Percentiles rank a stretch among this genome's conserved stretches.
Evolutionary conservation across 495 filamentous ascomycete genomes (phyloP).

Genomic region (Xylaria longipes): DNA sequence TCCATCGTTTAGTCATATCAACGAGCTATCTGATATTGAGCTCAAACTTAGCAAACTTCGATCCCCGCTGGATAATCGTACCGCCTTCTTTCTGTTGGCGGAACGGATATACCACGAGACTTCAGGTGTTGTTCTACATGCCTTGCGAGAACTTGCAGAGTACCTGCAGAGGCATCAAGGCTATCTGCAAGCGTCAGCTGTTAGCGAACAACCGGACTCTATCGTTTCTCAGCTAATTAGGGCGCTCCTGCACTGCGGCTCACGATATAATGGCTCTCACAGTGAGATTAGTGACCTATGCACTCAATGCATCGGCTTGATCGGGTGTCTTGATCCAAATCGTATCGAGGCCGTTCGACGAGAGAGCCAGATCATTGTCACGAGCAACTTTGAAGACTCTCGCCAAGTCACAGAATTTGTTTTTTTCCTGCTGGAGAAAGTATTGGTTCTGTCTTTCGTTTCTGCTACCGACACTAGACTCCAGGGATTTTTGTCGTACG

Average conservation of each 20-base stretch:
- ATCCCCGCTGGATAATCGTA: conserved; percentile 58
- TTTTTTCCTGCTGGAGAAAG: conserved; percentile 80
- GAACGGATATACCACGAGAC: conserved; percentile 82
- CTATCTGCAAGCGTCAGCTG: conserved; percentile 80
- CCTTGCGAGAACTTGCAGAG: conserved; percentile 73
- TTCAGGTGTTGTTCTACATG: conserved; percentile 77
- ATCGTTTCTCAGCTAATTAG: conserved; percentile 74
- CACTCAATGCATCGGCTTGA: conserved; percentile 79
- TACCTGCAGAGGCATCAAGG: conserved; percentile 77
- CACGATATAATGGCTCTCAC: conserved; percentile 75
- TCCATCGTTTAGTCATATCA: conserved; percentile 78
- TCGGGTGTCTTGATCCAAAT: conserved; percentile 92
- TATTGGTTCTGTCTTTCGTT: conserved; percentile 88
- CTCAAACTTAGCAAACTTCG: conserved; percentile 67
- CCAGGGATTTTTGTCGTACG: conserved; percentile 89
- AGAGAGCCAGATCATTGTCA: conserved; percentile 78
- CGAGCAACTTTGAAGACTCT: conserved; percentile 81
- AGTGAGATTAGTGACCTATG: conserved; percentile 72
- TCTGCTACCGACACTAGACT: conserved; percentile 84
- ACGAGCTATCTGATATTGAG: conserved; percentile 69
- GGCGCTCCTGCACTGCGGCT: conserved; percentile 80
- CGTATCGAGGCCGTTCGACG: conserved; percentile 80
- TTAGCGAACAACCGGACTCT: conserved; percentile 83
- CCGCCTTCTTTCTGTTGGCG: conserved; percentile 71
- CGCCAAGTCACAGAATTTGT: conserved; percentile 87